phyloP scores from a whole-genome alignment of 768 basidiomycete genomes.

The Ramaria sp. region DNA sequence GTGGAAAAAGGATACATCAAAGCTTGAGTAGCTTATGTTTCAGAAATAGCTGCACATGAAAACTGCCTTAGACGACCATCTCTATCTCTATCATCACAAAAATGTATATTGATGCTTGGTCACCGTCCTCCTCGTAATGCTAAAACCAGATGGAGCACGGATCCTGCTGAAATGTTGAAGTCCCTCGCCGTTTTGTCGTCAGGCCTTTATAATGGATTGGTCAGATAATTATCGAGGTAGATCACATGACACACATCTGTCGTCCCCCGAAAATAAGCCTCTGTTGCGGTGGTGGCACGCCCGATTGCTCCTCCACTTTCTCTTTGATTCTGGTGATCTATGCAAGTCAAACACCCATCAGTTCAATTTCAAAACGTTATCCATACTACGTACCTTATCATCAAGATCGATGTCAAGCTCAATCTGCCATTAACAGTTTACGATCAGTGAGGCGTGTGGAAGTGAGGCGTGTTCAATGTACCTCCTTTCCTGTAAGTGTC shows the following conservation, averaged over 20 bases:
- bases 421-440: constrained; percentile 38
- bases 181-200: constrained; percentile 89
- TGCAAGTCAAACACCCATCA: not conserved
- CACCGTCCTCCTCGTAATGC: constrained; percentile 83
- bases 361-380: not conserved
- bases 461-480: constrained; percentile 18
- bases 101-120: not conserved
- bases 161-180: constrained; percentile 73
- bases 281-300: constrained; percentile 94
- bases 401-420: constrained; percentile 91
- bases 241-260: constrained; percentile 60
- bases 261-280: constrained; percentile 87
- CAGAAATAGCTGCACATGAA: not conserved
- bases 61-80: not conserved
- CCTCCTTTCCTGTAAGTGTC: constrained; percentile 98
- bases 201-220: constrained; percentile 35
- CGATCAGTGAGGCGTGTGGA: not conserved
- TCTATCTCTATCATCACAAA: not conserved
- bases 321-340: constrained; percentile 94
- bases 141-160: constrained; percentile 88
- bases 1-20: constrained; percentile 48
- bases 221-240: not conserved
- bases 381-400: constrained; percentile 50
- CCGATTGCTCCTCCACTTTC: constrained; percentile 96
- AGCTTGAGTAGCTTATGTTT: not conserved